Base-by-base conservation (phyloP, 352 stramenopile species). In the Pythium sp. region DNA sequence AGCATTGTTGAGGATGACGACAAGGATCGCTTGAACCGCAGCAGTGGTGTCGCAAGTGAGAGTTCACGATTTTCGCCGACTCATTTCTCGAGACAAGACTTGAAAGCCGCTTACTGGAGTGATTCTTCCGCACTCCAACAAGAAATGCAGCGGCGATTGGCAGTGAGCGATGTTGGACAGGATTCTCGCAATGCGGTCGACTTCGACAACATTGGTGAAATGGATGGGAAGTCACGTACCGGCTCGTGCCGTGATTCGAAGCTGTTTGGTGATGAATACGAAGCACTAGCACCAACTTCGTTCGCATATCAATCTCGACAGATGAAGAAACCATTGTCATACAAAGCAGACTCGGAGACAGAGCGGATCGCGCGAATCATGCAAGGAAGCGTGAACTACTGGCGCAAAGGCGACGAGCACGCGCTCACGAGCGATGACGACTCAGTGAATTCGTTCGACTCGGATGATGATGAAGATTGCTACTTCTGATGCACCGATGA, bases 351-450 rank as follows among this genome's bases (percentile, higher is more conserved):
- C 70, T 87, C 81, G 6, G 84, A 93, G 65, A 93, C 84, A 0
- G 85, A 93, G 58, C 81, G 85, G 30, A 93, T 93, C n/a, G 85
- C 85, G 46, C 72, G 82, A 20, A 93, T 93, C 60, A 93, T 93
- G 84, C 82, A 93, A 60, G 80, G 82, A 41, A 93, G 72, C 24
- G 64, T 91, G 64, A 74, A 76, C 0, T 87, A 89, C 56, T 91
- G 80, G 78, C 72, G 86, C 30, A 75, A 81, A 62, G 78, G 86
- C 11, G 72, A 80, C 3, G 77, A 82, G 2, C 53, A 54, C 11
- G 24, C 38, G 49, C 70, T 54, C 11, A 57, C 47, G 36, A 68
- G 51, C 20, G 74, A 80, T 9, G 70, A 84, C 43, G 79, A 86
- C 43, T 69, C 61, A 26, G 55, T 53, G 34, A 78, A 84, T 28